Conservation (phyloP, 2,329 filamentous ascomycete genomes). For the Blastomyces silverae region DNA sequence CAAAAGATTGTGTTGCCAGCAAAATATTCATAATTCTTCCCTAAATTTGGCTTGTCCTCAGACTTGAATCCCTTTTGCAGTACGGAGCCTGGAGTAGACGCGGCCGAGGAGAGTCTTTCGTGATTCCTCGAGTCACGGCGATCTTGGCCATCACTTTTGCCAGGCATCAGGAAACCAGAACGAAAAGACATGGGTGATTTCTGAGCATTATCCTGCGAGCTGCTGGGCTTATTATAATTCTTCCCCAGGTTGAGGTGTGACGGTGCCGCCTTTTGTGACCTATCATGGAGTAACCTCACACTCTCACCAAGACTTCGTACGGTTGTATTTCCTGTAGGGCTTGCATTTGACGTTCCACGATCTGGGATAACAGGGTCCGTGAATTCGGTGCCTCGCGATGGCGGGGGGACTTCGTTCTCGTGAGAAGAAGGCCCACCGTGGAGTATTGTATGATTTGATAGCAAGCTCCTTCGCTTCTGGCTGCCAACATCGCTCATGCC, state of each 20-base stretch:
- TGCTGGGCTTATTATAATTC: constrained; percentile 52
- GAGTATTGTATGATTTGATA: constrained; percentile 47
- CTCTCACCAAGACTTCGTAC: constrained; percentile 67
- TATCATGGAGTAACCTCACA: constrained; percentile 64
- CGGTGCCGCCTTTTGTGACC: constrained; percentile 37
- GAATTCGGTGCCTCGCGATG: constrained; percentile 74
- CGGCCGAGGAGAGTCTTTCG: constrained; percentile 67
- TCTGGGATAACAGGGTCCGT: constrained; percentile 68
- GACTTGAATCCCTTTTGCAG: constrained; percentile 40
- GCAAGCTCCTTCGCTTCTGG: constrained; percentile 54
- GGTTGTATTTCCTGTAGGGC: constrained; percentile 56
- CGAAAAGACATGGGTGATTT: constrained; percentile 71
- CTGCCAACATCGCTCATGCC: constrained; percentile 42
- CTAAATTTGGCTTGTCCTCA: constrained; percentile 41
- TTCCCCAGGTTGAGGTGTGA: constrained; percentile 54
- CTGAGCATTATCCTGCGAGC: constrained; percentile 52
- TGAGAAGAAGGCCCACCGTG: constrained; percentile 35
- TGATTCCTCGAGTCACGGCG: constrained; percentile 59
- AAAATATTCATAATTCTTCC: constrained; percentile 86
- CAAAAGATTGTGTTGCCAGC: constrained; percentile 89
- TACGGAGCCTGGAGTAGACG: constrained; percentile 63
- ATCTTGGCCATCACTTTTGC: constrained; percentile 45
- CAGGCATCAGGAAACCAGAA: constrained; percentile 62
- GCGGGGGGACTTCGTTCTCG: constrained; percentile 50
- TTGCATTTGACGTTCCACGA: constrained; percentile 65